Evolutionary conservation across 2,329 filamentous ascomycete genomes (phyloP).

Genomic region (Diaporthe humulicola): DNA sequence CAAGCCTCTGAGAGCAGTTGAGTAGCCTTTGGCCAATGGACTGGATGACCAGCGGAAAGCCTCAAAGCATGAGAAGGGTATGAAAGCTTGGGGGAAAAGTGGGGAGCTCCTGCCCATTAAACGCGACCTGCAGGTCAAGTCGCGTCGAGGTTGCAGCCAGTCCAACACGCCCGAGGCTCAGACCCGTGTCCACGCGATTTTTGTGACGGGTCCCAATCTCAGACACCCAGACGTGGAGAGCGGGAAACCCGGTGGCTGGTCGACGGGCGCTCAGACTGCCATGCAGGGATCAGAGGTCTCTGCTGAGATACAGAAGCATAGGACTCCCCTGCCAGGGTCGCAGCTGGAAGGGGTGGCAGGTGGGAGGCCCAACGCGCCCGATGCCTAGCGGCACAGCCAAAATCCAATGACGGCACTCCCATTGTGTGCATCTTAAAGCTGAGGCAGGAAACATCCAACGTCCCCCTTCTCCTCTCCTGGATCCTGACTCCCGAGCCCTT

Average conservation of each 20-base stretch:
- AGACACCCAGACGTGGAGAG: not conserved
- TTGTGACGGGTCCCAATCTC: conserved; percentile 27
- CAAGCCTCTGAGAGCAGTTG: conserved; percentile 16
- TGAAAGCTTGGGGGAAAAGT: conserved; percentile 16
- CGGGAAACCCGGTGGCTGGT: conserved; percentile 17
- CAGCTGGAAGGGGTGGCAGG: conserved; percentile 20
- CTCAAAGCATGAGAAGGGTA: conserved; percentile 16
- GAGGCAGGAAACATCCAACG: conserved; percentile 25
- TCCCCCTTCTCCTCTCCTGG: conserved; percentile 11
- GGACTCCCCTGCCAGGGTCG: conserved; percentile 22
- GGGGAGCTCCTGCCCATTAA: conserved; percentile 34
- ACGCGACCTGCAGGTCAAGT: conserved; percentile 37
- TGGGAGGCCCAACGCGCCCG: conserved; percentile 19
- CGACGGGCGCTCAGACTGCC: not conserved
- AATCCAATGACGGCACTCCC: conserved; percentile 31
- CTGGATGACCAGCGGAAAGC: conserved; percentile 15
- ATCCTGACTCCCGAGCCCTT: conserved; percentile 15
- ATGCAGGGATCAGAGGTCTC: conserved; percentile 14
- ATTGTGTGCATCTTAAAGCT: conserved; percentile 26
- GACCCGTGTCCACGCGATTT: conserved; percentile 34
- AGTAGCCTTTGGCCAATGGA: not conserved
- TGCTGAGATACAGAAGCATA: conserved; percentile 28
- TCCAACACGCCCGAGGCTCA: conserved; percentile 23
- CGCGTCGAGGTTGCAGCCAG: conserved; percentile 17
- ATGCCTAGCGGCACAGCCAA: conserved; percentile 23